Evolutionary conservation across 352 stramenopile genomes (phyloP).

Genomic region (Phytophthora citrophthora): DNA sequence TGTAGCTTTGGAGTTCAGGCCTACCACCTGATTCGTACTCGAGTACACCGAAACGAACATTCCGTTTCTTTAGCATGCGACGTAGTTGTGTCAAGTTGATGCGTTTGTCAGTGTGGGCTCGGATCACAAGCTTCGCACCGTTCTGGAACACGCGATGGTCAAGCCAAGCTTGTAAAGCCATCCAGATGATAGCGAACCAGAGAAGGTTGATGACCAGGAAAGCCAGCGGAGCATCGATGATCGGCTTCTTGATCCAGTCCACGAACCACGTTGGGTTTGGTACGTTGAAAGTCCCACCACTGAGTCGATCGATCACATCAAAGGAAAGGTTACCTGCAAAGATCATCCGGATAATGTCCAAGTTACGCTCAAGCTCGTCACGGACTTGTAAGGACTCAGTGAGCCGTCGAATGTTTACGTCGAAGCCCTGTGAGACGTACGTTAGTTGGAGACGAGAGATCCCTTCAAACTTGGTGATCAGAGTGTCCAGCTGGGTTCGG

Average conservation of each 20-base stretch:
- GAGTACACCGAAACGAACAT: constrained; percentile 36
- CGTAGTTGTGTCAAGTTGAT: constrained; percentile 59
- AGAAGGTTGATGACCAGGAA: constrained; percentile 85
- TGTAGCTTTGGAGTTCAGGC: constrained; percentile 77
- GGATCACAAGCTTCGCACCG: constrained; percentile 91
- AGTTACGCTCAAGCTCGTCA: constrained; percentile 57
- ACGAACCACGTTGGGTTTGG: constrained; percentile 88
- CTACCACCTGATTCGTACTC: constrained; percentile 45
- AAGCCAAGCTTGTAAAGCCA: constrained; percentile 53
- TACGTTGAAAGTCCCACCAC: constrained; percentile 91
- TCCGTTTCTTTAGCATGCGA: constrained; percentile 46
- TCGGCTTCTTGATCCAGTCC: constrained; percentile 71
- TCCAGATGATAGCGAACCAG: constrained; percentile 73
- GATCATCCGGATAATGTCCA: constrained; percentile 93
- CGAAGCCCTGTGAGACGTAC: constrained; percentile 86
- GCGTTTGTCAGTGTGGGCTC: constrained; percentile 73
- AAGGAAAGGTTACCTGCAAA: constrained; percentile 95
- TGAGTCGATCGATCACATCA: constrained; percentile 95
- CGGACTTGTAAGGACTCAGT: constrained; percentile 74
- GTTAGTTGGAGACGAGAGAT: constrained; percentile 92
- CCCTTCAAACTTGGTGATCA: constrained; percentile 92
- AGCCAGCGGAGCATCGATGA: constrained; percentile 67
- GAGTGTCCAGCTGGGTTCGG: constrained; percentile 91
- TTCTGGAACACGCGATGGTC: constrained; percentile 54
- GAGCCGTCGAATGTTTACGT: constrained; percentile 90